Evolutionary conservation across 176 grass and related monocot genomes (phyloP).

Genomic region (Lolium perenne): DNA sequence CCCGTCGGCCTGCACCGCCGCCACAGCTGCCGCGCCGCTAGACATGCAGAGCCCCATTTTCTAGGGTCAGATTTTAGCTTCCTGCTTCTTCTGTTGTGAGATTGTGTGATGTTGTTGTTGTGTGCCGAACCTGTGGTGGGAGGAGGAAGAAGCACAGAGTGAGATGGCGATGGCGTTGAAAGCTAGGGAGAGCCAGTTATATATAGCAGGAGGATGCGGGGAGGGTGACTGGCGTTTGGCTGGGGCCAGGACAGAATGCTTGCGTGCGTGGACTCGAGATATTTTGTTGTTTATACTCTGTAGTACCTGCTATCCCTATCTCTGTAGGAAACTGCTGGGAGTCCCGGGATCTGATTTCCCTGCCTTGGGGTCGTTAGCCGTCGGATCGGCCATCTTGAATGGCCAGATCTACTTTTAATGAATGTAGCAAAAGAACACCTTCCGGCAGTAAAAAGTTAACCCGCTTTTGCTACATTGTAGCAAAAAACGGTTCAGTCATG

Average conservation of each 20-base stretch:
- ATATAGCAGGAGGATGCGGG: slow-evolving; percentile 27
- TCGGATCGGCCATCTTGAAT: too few relatives aligned
- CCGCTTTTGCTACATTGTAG: too few relatives aligned
- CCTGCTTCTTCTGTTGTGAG: background rate
- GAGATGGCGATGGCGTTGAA: background rate
- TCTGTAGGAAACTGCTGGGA: too few relatives aligned
- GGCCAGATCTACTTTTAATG: too few relatives aligned
- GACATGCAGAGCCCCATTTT: slow-evolving; percentile 63
- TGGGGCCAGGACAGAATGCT: slow-evolving; percentile 10
- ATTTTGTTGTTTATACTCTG: background rate
- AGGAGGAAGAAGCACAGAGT: too few relatives aligned
- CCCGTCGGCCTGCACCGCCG: background rate
- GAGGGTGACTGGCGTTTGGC: slow-evolving; percentile 42
- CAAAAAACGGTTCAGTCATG: too few relatives aligned
- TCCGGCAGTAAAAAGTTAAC: too few relatives aligned
- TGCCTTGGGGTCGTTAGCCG: too few relatives aligned
- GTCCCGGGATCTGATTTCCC: too few relatives aligned
- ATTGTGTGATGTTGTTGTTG: slow-evolving; percentile 4
- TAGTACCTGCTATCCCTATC: too few relatives aligned
- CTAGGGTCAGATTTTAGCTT: background rate
- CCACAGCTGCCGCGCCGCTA: slow-evolving; percentile 2
- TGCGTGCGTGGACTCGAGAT: background rate
- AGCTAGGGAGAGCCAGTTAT: background rate
- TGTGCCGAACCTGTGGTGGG: slow-evolving; percentile 32
- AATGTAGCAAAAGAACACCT: too few relatives aligned